Evolutionary conservation across 208 protist species (phyloP).

Genomic region (Crithidia sp.): DNA sequence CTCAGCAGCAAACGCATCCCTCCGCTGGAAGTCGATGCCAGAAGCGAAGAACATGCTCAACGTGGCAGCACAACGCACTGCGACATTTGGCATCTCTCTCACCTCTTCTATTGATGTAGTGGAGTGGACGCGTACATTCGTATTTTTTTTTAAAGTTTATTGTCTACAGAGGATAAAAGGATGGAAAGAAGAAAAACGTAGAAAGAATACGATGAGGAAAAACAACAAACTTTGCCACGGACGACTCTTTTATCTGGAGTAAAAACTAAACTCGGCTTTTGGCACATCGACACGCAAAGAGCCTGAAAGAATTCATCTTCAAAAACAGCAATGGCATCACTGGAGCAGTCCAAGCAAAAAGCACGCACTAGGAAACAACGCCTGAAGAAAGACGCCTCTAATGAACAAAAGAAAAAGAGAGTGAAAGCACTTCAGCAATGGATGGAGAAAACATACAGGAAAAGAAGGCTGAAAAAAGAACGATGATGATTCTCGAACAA

Average conservation of each 20-base stretch:
- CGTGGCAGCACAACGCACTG: too few relatives aligned
- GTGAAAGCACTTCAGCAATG: neutral
- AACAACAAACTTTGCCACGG: too few relatives aligned
- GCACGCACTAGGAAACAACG: neutral
- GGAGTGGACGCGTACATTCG: neutral
- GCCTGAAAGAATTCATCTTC: neutral
- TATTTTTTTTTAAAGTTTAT: neutral
- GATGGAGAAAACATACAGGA: neutral
- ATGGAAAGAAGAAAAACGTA: neutral
- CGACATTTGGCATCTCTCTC: too few relatives aligned
- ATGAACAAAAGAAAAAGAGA: slow-evolving; percentile 3
- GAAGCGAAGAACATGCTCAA: too few relatives aligned
- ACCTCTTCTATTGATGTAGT: too few relatives aligned
- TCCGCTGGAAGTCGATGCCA: too few relatives aligned
- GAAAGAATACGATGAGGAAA: neutral
- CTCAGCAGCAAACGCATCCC: too few relatives aligned
- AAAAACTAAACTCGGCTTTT: neutral
- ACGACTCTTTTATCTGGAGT: neutral
- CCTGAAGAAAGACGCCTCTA: slow-evolving; percentile 1
- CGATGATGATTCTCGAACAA: neutral
- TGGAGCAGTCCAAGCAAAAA: too few relatives aligned
- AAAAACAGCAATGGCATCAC: neutral
- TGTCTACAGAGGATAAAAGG: neutral
- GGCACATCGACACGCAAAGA: neutral
- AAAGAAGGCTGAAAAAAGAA: neutral